These are phyloP conservation scores for Chaetoceros tenuissimus DNA, from an alignment of 108 stramenopile genomes.

Conservation along the genomic window DNA sequence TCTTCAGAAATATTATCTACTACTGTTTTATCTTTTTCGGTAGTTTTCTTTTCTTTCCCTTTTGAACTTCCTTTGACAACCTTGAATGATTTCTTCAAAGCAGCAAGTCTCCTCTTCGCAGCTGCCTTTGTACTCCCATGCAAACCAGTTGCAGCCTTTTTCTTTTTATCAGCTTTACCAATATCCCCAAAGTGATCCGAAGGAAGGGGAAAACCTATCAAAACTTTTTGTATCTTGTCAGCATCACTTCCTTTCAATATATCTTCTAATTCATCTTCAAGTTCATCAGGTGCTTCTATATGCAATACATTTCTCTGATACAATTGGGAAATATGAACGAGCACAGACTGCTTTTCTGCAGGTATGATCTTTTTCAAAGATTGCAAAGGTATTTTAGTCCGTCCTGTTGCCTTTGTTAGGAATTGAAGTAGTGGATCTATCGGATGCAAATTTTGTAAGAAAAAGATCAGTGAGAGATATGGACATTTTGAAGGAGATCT, in stretches of 20 bases:
- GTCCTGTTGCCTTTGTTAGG: conserved; percentile 64
- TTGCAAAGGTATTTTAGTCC: conserved; percentile 42
- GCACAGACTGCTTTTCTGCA: conserved; percentile 1
- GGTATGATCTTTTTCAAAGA: conserved; percentile 39
- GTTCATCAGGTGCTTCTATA: conserved; percentile 3
- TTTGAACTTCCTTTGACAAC: conserved; percentile 1
- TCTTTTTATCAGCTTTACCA: neutral
- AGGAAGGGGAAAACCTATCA: too few species aligned
- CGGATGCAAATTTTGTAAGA: too few species aligned
- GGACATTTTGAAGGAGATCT: too few species aligned
- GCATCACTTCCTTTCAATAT: too few species aligned
- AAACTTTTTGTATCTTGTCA: neutral
- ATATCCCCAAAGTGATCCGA: too few species aligned
- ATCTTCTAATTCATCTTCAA: conserved; percentile 9
- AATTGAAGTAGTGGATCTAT: conserved; percentile 71
- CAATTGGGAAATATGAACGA: conserved; percentile 21
- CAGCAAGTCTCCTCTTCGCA: conserved; percentile 61
- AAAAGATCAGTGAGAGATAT: too few species aligned
- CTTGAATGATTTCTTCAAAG: conserved; percentile 29
- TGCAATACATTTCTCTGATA: conserved; percentile 35
- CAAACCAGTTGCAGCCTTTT: conserved; percentile 32
- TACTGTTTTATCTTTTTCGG: neutral
- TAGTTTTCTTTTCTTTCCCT: neutral
- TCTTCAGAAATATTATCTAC: neutral
- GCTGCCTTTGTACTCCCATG: conserved; percentile 69